These are phyloP conservation scores for Cardamine chenopodiifolia DNA, from an alignment of 345 rosid genomes.

Conservation along the genomic window DNA sequence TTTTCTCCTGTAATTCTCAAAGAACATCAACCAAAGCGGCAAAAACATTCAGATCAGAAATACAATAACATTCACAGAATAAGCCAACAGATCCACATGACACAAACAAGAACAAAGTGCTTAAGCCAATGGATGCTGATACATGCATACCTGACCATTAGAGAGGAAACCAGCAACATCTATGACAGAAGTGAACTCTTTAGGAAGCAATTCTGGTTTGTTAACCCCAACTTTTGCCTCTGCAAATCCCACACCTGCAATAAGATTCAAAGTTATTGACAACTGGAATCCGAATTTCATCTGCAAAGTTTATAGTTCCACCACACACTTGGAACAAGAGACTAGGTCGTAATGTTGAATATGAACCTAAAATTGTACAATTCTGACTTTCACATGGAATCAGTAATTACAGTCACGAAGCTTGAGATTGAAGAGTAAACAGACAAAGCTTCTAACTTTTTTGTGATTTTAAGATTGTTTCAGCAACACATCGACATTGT, in stretches of 20 bases:
- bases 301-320: too few species aligned
- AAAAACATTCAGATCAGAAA: background rate
- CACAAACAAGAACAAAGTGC: background rate
- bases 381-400: background rate
- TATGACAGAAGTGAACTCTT: conserved; percentile 76
- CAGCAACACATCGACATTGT: background rate
- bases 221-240: conserved; percentile 86
- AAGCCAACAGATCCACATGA: background rate
- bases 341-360: background rate
- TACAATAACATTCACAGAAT: background rate
- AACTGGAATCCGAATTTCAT: background rate
- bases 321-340: background rate
- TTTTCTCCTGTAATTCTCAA: conserved; percentile 63
- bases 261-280: background rate
- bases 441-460: background rate
- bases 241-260: conserved; percentile 57
- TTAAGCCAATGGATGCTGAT: background rate
- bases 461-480: background rate
- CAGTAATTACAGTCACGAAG: background rate
- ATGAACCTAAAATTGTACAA: background rate
- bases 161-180: conserved; percentile 95
- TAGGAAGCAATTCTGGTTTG: conserved; percentile 91
- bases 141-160: conserved; percentile 66
- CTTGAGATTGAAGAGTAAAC: background rate
- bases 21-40: background rate